These are phyloP conservation scores for Wickerhamiella siamensis DNA, from an alignment of 805 yeast species.

Conservation along the genomic window DNA sequence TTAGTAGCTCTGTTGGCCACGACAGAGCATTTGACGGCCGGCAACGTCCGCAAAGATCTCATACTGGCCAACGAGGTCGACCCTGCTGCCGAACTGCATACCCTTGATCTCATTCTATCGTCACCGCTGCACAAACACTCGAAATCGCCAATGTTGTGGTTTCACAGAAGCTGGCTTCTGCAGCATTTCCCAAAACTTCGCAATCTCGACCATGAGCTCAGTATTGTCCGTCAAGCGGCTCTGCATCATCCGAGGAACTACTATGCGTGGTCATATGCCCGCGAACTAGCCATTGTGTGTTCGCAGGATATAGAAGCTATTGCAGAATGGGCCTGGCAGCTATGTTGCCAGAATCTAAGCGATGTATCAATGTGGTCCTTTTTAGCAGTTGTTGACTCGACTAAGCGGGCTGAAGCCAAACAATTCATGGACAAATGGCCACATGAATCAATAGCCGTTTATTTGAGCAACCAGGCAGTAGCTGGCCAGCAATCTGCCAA, in stretches of 20 bases:
- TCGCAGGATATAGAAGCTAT: neutral
- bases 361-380: constrained; percentile 26
- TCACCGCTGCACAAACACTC: constrained; percentile 27
- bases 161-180: constrained; percentile 25
- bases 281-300: constrained; percentile 19
- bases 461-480: constrained; percentile 3
- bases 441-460: constrained; percentile 12
- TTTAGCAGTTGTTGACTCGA: constrained; percentile 8
- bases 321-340: constrained; percentile 6
- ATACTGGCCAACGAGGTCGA: constrained; percentile 5
- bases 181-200: neutral
- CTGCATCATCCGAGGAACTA: constrained; percentile 33
- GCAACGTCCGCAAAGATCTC: constrained; percentile 19
- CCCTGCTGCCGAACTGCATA: constrained; percentile 16
- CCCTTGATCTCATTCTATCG: constrained; percentile 18
- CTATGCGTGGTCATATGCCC: constrained; percentile 33
- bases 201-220: constrained; percentile 16
- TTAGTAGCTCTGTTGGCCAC: constrained; percentile 20
- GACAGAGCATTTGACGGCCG: constrained; percentile 21
- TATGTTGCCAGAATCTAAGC: constrained; percentile 17
- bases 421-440: constrained; percentile 5
- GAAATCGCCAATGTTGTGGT: constrained; percentile 29
- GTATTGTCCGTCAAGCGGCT: constrained; percentile 25
- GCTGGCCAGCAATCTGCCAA: constrained; percentile 2
- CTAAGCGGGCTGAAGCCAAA: constrained; percentile 5